Evolutionary conservation across 2,329 filamentous ascomycete genomes (phyloP).

Genomic region (Ambrosiella cleistominuta): DNA sequence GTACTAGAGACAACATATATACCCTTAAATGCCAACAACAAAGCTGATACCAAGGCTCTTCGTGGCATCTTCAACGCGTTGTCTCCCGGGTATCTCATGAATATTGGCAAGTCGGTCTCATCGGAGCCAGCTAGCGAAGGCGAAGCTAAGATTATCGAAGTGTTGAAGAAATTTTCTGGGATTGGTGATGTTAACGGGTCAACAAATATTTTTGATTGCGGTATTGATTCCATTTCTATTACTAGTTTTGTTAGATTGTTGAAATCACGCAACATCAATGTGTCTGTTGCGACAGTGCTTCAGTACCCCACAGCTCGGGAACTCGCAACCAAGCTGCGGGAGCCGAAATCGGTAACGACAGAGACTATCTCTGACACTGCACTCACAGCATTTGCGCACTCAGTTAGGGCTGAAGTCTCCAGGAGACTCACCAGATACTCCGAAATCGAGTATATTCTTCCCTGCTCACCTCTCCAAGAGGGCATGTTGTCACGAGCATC

Average conservation of each 20-base stretch:
- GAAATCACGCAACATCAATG: conserved; percentile 42
- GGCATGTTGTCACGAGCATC: conserved; percentile 64
- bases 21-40: conserved; percentile 77
- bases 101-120: conserved; percentile 14
- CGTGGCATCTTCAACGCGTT: conserved; percentile 47
- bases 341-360: not conserved
- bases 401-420: conserved; percentile 35
- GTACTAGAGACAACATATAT: conserved; percentile 54
- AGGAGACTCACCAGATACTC: conserved; percentile 31
- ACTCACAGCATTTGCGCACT: conserved; percentile 41
- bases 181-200: conserved; percentile 27
- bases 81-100: conserved; percentile 35
- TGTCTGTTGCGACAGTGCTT: conserved; percentile 50
- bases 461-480: conserved; percentile 73
- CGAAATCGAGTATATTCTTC: conserved; percentile 55
- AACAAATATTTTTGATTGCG: conserved; percentile 67
- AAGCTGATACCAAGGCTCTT: conserved; percentile 58
- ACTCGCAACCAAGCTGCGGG: conserved; percentile 25
- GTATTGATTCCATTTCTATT: conserved; percentile 74
- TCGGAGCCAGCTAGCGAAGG: conserved; percentile 16
- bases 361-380: conserved; percentile 3
- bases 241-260: conserved; percentile 51
- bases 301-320: conserved; percentile 36
- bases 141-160: conserved; percentile 30
- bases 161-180: conserved; percentile 36